These are phyloP conservation scores for Aegle marmelos DNA, from an alignment of 345 rosid species.

Conservation along the genomic window DNA sequence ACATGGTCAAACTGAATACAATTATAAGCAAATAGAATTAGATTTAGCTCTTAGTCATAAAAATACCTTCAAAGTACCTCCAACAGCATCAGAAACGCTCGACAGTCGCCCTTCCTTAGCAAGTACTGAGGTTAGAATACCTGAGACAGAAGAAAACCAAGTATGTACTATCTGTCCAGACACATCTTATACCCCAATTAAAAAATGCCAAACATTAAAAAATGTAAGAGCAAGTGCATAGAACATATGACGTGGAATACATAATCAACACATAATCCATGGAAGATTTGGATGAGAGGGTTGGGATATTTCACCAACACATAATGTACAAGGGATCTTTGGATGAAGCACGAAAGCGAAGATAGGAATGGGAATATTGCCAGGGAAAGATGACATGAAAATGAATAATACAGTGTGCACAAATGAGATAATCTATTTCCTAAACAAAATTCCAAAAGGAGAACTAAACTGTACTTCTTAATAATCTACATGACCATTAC, in stretches of 20 bases:
- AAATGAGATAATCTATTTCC: background rate
- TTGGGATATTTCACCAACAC: background rate
- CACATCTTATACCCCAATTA: background rate
- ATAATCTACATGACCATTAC: background rate
- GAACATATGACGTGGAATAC: background rate
- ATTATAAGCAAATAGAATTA: slow-evolving; percentile 1
- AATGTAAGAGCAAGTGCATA: background rate
- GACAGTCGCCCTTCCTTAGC: slow-evolving; percentile 64
- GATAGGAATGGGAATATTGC: background rate
- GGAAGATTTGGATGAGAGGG: background rate
- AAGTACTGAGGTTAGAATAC: slow-evolving; percentile 79
- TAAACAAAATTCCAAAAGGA: background rate
- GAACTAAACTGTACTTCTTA: background rate
- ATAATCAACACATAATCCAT: background rate
- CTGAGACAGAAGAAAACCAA: slow-evolving; percentile 34
- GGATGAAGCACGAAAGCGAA: background rate
- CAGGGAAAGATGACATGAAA: background rate
- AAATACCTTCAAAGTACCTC: slow-evolving; percentile 79
- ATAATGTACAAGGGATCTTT: background rate
- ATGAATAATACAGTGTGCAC: background rate
- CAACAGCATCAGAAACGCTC: slow-evolving; percentile 49
- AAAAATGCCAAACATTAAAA: background rate
- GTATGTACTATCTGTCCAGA: background rate
- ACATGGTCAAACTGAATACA: background rate
- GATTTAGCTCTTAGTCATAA: background rate